Evolutionary conservation across 2,329 filamentous ascomycete species (phyloP).

Genomic region (Tympanopsis confertula): DNA sequence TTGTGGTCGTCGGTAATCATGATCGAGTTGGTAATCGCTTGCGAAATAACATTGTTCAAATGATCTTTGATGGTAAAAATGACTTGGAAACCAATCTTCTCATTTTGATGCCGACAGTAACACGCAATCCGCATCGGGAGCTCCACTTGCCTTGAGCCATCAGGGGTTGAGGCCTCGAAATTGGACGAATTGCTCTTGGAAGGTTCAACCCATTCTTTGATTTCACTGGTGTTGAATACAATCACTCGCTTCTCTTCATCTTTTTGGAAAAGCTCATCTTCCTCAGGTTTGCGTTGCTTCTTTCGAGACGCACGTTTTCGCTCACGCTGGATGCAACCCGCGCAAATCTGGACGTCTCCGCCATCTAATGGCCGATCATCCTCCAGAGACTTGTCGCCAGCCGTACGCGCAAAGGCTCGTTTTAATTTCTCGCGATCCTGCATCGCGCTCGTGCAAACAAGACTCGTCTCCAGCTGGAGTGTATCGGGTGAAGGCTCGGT

Average conservation of each 20-base stretch:
- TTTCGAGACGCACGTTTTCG: slow-evolving; percentile 83
- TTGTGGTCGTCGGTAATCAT: slow-evolving; percentile 99
- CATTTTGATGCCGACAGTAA: slow-evolving; percentile 88
- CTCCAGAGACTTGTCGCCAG: slow-evolving; percentile 32
- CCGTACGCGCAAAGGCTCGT: slow-evolving; percentile 53
- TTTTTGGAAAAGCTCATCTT: slow-evolving; percentile 76
- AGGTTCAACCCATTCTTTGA: slow-evolving; percentile 63
- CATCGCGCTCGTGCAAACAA: slow-evolving; percentile 91
- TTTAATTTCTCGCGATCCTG: slow-evolving; percentile 54
- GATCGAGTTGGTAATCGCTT: slow-evolving; percentile 76
- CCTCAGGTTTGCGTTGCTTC: slow-evolving; percentile 84
- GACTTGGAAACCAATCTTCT: slow-evolving; percentile 71
- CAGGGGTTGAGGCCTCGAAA: slow-evolving; percentile 29
- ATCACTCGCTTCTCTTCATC: slow-evolving; percentile 74
- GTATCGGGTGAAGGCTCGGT: slow-evolving; percentile 59
- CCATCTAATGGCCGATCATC: slow-evolving; percentile 70
- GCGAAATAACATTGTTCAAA: slow-evolving; percentile 64
- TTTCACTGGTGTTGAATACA: slow-evolving; percentile 81
- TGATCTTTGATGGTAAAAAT: slow-evolving; percentile 90
- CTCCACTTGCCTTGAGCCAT: slow-evolving; percentile 64
- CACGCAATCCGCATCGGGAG: slow-evolving; percentile 93
- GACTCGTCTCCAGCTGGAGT: slow-evolving; percentile 65
- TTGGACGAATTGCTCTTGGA: slow-evolving; percentile 40
- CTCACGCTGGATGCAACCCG: slow-evolving; percentile 83
- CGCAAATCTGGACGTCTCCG: slow-evolving; percentile 85